Percentiles rank a stretch among this genome's conserved stretches.
Conservation (phyloP, 352 stramenopile genomes). For the Elongisporangium undulatum region DNA sequence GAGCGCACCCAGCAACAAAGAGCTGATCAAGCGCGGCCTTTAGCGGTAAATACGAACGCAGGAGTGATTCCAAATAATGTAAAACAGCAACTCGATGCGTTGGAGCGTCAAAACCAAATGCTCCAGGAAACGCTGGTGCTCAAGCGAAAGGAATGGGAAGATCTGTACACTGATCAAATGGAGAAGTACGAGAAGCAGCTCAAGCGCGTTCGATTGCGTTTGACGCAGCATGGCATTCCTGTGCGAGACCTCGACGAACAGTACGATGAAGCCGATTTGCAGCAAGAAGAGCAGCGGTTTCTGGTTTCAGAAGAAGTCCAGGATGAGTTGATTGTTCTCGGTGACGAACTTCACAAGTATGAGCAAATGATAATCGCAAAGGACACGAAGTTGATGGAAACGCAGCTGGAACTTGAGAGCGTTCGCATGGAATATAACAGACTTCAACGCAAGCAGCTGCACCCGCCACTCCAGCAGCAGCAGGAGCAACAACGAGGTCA, state of each 20-base stretch:
- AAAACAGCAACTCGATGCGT: constrained; percentile 28
- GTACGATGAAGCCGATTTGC: constrained; percentile 17
- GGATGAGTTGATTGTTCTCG: constrained; percentile 36
- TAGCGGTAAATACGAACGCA: constrained; percentile 2
- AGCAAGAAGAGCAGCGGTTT: constrained; percentile 46
- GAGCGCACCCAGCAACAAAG: constrained; percentile 14
- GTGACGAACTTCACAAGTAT: constrained; percentile 41
- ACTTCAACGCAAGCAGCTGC: constrained; percentile 31
- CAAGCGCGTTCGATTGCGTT: constrained; percentile 35
- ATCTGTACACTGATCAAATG: constrained; percentile 39
- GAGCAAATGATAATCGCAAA: constrained; percentile 49
- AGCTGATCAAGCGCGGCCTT: constrained; percentile 15
- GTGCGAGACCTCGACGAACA: constrained; percentile 2
- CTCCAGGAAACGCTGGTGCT: constrained; percentile 53
- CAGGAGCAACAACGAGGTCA: constrained; percentile 1
- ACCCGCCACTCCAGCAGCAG: constrained; percentile 1
- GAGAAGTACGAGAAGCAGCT: constrained; percentile 50
- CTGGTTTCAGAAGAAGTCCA: constrained; percentile 34
- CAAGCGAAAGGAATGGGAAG: constrained; percentile 69
- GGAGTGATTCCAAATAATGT: constrained; percentile 1
- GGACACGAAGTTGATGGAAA: constrained; percentile 60
- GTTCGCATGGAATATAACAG: constrained; percentile 55
- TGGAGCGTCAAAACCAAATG: constrained; percentile 51
- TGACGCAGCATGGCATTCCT: constrained; percentile 25
- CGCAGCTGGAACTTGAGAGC: constrained; percentile 69